Percentiles rank a stretch among this genome's conserved stretches.
Conservation (phyloP, 768 basidiomycete genomes). For the Tricholoma matsutake region DNA sequence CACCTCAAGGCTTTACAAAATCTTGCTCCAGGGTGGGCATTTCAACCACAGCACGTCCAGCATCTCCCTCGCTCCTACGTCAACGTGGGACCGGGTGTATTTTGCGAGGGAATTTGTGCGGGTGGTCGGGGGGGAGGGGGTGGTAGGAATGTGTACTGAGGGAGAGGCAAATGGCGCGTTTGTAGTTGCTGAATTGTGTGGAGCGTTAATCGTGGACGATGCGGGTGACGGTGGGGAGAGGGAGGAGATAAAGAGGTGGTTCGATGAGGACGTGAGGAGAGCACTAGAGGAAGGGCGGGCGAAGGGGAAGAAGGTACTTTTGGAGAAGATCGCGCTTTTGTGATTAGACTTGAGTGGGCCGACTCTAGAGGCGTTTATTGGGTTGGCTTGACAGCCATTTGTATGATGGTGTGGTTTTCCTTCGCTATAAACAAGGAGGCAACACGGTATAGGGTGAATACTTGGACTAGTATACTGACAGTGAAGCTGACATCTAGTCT, state of each 20-base stretch:
- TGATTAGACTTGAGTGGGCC: slow-evolving; percentile 9
- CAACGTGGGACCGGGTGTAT: slow-evolving; percentile 51
- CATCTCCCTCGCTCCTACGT: slow-evolving; percentile 47
- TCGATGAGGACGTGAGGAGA: slow-evolving; percentile 44
- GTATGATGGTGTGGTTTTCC: too few relatives aligned
- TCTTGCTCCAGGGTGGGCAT: slow-evolving; percentile 87
- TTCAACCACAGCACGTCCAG: slow-evolving; percentile 55
- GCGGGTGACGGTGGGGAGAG: slow-evolving; percentile 26
- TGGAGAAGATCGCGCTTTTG: slow-evolving; percentile 48
- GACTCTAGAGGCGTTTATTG: too few relatives aligned
- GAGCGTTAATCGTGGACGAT: slow-evolving; percentile 45
- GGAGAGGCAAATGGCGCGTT: slow-evolving; percentile 66
- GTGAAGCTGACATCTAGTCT: too few relatives aligned
- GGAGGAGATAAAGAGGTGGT: slow-evolving; percentile 54
- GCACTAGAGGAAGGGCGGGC: slow-evolving; percentile 50
- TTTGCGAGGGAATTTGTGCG: slow-evolving; percentile 63
- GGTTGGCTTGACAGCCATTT: too few relatives aligned
- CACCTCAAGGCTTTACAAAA: slow-evolving; percentile 82
- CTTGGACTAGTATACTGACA: too few relatives aligned
- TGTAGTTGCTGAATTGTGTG: slow-evolving; percentile 70
- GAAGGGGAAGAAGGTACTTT: slow-evolving; percentile 70
- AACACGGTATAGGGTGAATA: too few relatives aligned
- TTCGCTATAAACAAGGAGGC: too few relatives aligned
- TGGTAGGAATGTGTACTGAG: slow-evolving; percentile 51
- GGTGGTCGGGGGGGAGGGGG: slow-evolving; percentile 48